Evolutionary conservation across 75 land plant genomes (phyloP), one percentile per base, ranked within the genome.

Genomic region (Gnetum montanum): DNA sequence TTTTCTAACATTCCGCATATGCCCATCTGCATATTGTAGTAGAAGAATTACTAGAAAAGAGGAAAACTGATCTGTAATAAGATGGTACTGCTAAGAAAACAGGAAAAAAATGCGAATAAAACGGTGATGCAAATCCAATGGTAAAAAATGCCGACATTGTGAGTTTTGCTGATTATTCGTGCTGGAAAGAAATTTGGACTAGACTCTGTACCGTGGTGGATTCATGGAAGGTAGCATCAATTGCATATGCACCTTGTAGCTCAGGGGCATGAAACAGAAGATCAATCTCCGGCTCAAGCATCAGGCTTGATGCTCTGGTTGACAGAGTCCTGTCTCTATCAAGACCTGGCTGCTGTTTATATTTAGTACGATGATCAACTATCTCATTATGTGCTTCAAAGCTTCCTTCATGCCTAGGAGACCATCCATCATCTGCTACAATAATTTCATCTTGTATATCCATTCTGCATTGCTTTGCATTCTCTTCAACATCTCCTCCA

Each of bases 31-130:
- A 8, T 18, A 52, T 7, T 24, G 33, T 31, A 4, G 18, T 3
- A 33, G 33, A 52, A 7, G 8, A 1, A 12, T 4, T 35, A 51
- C 33, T 31, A 31, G 33, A 30, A 51, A 1, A 3, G 7, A 18
- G n/a, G n/a, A 31, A 13, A 40, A 13, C n/a, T 34, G 31, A 19
- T 52, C 31, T 31, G 31, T 31, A 19, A 2, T 33, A 8, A 31
- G 29, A 52, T 19, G 25, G 33, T 31, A 52, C 55, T 33, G 55
- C 55, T n/a, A n/a, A n/a, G n/a, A n/a, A n/a, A n/a, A 31, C 2
- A 11, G 36, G 10, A 16, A 18, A 33, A 33, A 19, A 24, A 8
- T 22, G 22, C 23, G 13, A 19, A 52, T 19, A 33, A 15, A 33
- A 52, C 16, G 18, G 10, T 16, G 31, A 31, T 11, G 15, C 8